Evolutionary conservation across 2,329 filamentous ascomycete genomes (phyloP).

Genomic region (Stachybotrys elegans): DNA sequence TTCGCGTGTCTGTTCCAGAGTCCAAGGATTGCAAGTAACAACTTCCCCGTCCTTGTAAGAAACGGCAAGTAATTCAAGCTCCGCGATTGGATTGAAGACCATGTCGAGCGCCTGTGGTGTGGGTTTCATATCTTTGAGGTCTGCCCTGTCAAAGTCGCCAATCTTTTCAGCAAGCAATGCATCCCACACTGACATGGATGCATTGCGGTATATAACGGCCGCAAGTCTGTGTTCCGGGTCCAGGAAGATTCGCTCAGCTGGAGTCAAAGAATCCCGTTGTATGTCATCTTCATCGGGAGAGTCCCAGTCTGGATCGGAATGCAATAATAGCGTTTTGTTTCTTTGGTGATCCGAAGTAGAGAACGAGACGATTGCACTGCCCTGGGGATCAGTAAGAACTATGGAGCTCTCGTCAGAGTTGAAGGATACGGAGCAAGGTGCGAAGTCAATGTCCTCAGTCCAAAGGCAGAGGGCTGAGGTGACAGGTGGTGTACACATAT

Average conservation of each 20-base stretch:
- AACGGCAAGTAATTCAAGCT: not conserved
- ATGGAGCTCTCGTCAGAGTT: not conserved
- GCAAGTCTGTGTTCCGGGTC: not conserved
- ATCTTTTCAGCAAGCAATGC: not conserved
- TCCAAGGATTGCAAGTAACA: not conserved
- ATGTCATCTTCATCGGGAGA: not conserved
- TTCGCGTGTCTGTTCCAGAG: not conserved
- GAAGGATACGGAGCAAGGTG: not conserved
- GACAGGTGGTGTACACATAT: not conserved
- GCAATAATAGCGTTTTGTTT: not conserved
- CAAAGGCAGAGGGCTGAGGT: not conserved
- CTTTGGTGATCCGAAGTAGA: not conserved
- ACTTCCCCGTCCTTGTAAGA: not conserved
- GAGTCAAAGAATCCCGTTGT: not conserved
- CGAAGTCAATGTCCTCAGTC: not conserved
- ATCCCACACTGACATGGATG: not conserved
- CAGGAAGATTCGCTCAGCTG: not conserved
- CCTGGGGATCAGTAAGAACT: not conserved
- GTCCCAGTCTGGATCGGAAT: not conserved
- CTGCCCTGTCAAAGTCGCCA: not conserved
- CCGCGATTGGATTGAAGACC: not conserved
- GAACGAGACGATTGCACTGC: not conserved
- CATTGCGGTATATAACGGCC: not conserved
- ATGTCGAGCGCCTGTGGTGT: not conserved
- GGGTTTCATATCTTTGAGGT: not conserved